phyloP scores from a whole-genome alignment of 768 basidiomycete species.

The Amanita fuliginea region DNA sequence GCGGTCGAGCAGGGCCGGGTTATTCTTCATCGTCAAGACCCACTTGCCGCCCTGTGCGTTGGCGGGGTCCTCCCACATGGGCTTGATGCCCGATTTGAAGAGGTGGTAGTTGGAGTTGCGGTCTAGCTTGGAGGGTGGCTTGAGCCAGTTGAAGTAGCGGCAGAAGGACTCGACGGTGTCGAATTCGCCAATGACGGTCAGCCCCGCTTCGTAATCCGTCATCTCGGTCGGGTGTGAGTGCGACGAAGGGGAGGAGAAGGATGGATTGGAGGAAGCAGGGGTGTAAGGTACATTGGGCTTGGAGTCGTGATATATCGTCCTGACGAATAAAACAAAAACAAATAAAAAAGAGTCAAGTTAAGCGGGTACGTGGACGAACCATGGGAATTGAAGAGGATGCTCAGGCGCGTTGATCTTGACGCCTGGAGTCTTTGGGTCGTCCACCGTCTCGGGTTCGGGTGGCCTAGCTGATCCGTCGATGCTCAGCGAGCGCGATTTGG shows the following conservation, averaged over 20 bases:
- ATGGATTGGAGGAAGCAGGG: slow-evolving; percentile 24
- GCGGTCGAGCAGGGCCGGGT: slow-evolving; percentile 66
- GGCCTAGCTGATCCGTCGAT: slow-evolving; percentile 57
- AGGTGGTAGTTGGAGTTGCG: slow-evolving; percentile 91
- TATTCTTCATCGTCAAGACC: slow-evolving; percentile 89
- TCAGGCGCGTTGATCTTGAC: slow-evolving; percentile 61
- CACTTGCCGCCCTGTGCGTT: slow-evolving; percentile 92
- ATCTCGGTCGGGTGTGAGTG: slow-evolving; percentile 44
- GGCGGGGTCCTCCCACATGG: slow-evolving; percentile 95
- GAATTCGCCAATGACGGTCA: slow-evolving; percentile 83
- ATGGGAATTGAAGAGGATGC: slow-evolving; percentile 77
- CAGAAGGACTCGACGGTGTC: slow-evolving; percentile 86
- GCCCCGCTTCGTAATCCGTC: slow-evolving; percentile 71
- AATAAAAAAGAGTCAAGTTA: too few relatives aligned
- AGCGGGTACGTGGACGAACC: slow-evolving; percentile 28
- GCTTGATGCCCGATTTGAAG: slow-evolving; percentile 90
- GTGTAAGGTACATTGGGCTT: slow-evolving; percentile 62
- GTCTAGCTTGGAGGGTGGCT: slow-evolving; percentile 80
- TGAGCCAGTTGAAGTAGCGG: slow-evolving; percentile 90
- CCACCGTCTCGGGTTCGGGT: slow-evolving; percentile 68
- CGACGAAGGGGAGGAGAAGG: slow-evolving; percentile 16
- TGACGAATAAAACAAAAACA: too few relatives aligned
- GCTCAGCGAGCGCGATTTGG: slow-evolving; percentile 56
- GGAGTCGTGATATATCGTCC: slow-evolving; percentile 87
- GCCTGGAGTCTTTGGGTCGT: slow-evolving; percentile 77